Evolutionary conservation across 139 green algal species (phyloP).

Genomic region (Micractinium sp.): DNA sequence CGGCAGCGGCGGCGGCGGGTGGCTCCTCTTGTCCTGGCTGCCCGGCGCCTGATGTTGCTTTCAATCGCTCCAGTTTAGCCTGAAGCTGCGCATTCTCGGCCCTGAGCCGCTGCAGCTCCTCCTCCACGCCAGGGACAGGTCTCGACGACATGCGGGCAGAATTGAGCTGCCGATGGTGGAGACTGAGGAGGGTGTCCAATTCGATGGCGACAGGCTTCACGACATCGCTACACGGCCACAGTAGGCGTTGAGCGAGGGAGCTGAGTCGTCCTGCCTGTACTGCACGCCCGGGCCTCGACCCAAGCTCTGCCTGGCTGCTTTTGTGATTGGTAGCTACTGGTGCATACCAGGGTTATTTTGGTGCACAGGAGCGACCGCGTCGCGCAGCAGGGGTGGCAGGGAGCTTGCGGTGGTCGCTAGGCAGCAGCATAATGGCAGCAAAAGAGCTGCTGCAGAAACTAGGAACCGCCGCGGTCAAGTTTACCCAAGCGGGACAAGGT

Average conservation of each 20-base stretch:
- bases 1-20: neutral
- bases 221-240: too few species aligned
- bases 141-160: neutral
- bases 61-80: neutral
- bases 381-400: too few species aligned
- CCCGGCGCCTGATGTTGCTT: neutral
- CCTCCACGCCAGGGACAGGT: neutral
- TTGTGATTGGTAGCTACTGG: too few species aligned
- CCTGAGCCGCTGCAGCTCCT: slow-evolving; percentile 29
- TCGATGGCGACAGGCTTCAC: too few species aligned
- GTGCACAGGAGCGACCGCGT: too few species aligned
- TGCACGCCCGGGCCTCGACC: too few species aligned
- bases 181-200: too few species aligned
- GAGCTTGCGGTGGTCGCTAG: neutral
- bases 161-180: too few species aligned
- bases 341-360: too few species aligned
- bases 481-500: neutral
- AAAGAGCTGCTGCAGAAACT: slow-evolving; percentile 42
- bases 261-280: too few species aligned
- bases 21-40: neutral
- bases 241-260: too few species aligned
- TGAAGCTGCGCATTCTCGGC: slow-evolving; percentile 42
- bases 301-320: too few species aligned
- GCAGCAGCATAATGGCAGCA: neutral
- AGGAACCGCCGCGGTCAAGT: slow-evolving; percentile 47